Evolutionary conservation across 768 basidiomycete genomes (phyloP), one percentile per base, ranked within the genome.

Genomic region (Termitomyces heimii): DNA sequence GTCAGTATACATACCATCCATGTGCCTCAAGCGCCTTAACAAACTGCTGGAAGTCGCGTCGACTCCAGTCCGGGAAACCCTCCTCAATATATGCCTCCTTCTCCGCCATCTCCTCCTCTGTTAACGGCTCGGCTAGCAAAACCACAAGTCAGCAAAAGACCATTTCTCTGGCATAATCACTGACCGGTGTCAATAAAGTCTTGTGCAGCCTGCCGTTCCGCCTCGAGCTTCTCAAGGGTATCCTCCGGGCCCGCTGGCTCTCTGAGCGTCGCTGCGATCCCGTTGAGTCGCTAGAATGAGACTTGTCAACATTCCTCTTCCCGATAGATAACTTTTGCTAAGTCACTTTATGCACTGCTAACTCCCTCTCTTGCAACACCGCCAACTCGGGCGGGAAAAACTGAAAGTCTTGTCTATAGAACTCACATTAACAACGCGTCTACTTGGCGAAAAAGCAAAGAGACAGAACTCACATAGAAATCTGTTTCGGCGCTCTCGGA

Each of bases 21-120:
- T 92, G 84, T 13, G 72, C 71, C 58, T 77, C 76, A 28, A 77
- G 62, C 1, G 84, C 90, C 40, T 85, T 82, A 47, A 95, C 79
- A 66, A 98, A 90, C 65, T 89, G 90, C 65, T 94, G 94, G 77
- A 94, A 98, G 67, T 98, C 94, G 37, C 93, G 83, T 63, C 92
- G 82, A 68, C 86, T 90, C 96, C 96, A 98, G 62, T 89, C 85
- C 32, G 85, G 82, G 75, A 98, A 98, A 16, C 95, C 95, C 54
- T 88, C 76, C 32, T 77, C 78, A 7, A 84, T 82, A 31, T 89
- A 83, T 45, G 79, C 81, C 31, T 96, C 93, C 73, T 96, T 98
- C 67, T 83, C 77, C 5, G 82, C 80, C 60, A 82, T 72, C 66
- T 99, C 95, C 47, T 92, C 92, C 63, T 98, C 95, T 0, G 87